Evolutionary conservation across 129 eudicot genomes (phyloP).

Genomic region (Lactuca sativa): DNA sequence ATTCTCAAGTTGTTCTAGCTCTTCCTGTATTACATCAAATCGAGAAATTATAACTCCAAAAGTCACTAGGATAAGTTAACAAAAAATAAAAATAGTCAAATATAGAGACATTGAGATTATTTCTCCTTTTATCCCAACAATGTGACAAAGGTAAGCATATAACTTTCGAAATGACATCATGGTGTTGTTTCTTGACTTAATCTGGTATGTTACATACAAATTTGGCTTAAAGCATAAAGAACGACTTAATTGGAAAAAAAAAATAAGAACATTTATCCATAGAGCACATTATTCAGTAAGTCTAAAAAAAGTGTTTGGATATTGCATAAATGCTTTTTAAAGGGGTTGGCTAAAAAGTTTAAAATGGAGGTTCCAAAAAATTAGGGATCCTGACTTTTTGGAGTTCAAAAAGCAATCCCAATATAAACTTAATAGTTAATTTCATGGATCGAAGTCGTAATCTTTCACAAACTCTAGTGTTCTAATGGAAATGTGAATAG

Average conservation of each 20-base stretch:
- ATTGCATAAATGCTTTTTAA: neutral
- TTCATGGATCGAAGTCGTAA: neutral
- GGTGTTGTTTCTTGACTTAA: neutral
- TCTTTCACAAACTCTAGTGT: neutral
- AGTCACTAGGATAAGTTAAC: neutral
- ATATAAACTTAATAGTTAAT: neutral
- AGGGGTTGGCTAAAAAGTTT: neutral
- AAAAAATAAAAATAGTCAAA: neutral
- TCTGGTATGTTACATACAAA: too few relatives aligned
- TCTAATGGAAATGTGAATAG: neutral
- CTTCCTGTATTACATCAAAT: slow-evolving; percentile 48
- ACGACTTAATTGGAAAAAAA: too few relatives aligned
- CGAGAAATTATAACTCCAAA: neutral
- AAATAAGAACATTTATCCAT: neutral
- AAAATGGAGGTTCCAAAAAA: too few relatives aligned
- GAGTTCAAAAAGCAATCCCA: too few relatives aligned
- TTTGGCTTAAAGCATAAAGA: neutral
- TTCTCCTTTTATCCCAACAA: neutral
- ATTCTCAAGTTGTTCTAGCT: slow-evolving; percentile 66
- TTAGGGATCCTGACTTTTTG: too few relatives aligned
- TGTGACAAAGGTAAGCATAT: neutral
- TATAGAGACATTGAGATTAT: slow-evolving; percentile 1
- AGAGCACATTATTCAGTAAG: neutral
- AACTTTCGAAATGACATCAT: neutral
- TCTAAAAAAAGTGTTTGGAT: neutral